Evolutionary conservation across 2,329 filamentous ascomycete species (phyloP).

Genomic region (Alternaria alternata): DNA sequence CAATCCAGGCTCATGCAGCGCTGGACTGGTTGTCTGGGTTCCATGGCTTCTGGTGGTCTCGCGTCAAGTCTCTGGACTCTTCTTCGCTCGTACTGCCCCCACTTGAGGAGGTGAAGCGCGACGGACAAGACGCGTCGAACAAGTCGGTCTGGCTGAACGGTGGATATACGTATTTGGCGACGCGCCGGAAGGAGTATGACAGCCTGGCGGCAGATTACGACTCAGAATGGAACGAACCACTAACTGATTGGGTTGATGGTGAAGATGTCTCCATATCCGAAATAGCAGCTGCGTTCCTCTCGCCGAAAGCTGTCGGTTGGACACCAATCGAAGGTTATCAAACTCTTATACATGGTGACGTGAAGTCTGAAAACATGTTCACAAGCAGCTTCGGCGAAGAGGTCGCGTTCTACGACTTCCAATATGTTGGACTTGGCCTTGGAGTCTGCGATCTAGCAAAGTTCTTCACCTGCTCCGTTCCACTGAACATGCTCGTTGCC

Average conservation of each 20-base stretch:
- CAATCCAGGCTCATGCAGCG: conserved; percentile 61
- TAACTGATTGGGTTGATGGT: conserved; percentile 53
- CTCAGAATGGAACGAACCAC: conserved; percentile 64
- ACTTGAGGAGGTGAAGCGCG: conserved; percentile 59
- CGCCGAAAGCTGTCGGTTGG: conserved; percentile 44
- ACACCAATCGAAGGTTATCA: conserved; percentile 54
- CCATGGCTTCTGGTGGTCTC: conserved; percentile 63
- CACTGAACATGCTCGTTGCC: conserved; percentile 59
- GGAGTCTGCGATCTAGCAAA: conserved; percentile 73
- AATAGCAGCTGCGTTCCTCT: conserved; percentile 61
- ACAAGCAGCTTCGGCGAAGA: conserved; percentile 58
- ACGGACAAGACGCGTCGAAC: conserved; percentile 30
- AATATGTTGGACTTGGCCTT: conserved; percentile 70
- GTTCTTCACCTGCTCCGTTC: conserved; percentile 72
- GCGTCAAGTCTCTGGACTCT: conserved; percentile 34
- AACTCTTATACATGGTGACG: conserved; percentile 72
- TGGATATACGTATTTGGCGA: conserved; percentile 74
- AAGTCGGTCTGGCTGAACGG: conserved; percentile 67
- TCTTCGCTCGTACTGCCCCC: conserved; percentile 62
- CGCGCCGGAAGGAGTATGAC: conserved; percentile 65
- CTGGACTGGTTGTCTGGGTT: conserved; percentile 71
- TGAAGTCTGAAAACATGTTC: conserved; percentile 75
- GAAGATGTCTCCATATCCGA: conserved; percentile 58
- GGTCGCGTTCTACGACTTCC: conserved; percentile 74
- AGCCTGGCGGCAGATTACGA: conserved; percentile 56